Evolutionary conservation across 75 land plant species (phyloP), one percentile per base, ranked within the genome.

Genomic region (Picea sitchensis): DNA sequence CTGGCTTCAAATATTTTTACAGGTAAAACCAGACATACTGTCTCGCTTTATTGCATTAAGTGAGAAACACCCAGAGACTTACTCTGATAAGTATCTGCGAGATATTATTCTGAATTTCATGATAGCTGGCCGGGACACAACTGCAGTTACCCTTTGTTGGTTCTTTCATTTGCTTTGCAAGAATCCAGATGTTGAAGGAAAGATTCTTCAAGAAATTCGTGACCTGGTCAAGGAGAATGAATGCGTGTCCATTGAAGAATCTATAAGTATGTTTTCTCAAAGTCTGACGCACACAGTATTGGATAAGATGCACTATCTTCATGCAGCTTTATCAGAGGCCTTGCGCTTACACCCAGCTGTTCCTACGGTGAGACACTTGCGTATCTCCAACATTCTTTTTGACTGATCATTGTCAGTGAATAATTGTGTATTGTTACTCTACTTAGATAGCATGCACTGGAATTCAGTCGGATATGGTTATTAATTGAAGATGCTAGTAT

Each of bases 41-140:
- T 93, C 98, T 61, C 83, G 98, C 65, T 93, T 91, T 78, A 63
- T 95, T 63, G 32, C 81, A 8, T 38, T 76, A 14, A 82, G 61
- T 36, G 88, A 89, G 56, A 34, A 79, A n/a, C 85, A 89, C 58
- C 86, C 90, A 17, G 84, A 83, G 44, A 77, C 14, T 20, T 73
- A 71, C 14, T 77, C 68, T 9, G 81, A 84, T 61, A 81, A 77
- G 61, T 86, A 86, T 59, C 80, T 95, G 58, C 80, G 93, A 31
- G 97, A 94, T 75, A 85, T 90, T 21, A 79, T 87, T 3, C 79
- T 95, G 41, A 92, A 89, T 69, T 91, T 95, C 78, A 77, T 95
- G 38, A 86, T 95, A 20, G 95, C 98, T 17, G 95, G 98, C 14
- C 85, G 88, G 60, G 98, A 95, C 85, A 91, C 98, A 61, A 90